A percentile compares a stretch with the other conserved stretches of the same genome.
Conservation (phyloP, 495 filamentous ascomycete genomes). For the Tetracladium setigerum region DNA sequence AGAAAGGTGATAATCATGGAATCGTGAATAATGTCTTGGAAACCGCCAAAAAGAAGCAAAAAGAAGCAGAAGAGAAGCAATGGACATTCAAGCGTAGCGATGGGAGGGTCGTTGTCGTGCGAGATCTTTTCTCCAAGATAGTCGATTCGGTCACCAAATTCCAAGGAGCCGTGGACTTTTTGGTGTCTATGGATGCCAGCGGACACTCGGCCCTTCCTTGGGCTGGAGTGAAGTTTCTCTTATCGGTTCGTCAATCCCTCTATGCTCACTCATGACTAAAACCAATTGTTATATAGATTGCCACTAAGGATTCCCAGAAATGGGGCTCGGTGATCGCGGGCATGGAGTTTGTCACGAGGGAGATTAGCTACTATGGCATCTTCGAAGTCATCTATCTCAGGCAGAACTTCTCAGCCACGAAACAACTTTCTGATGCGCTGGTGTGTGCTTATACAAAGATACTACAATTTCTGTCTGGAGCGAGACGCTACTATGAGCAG, state of each 20-base stretch:
- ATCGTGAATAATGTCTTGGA: conserved; percentile 6
- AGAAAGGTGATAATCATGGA: conserved; percentile 4
- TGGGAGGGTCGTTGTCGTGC: conserved; percentile 25
- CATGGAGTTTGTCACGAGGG: conserved; percentile 7
- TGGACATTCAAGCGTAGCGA: conserved; percentile 20
- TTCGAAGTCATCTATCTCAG: conserved; percentile 18
- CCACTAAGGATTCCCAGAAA: conserved; percentile 13
- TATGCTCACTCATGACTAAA: neutral
- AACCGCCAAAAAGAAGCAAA: conserved; percentile 7
- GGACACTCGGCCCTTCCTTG: conserved; percentile 34
- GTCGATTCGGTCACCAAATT: conserved; percentile 30
- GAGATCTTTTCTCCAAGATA: conserved; percentile 32
- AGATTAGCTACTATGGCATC: conserved; percentile 17
- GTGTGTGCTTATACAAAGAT: conserved; percentile 8
- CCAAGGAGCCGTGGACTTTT: conserved; percentile 29
- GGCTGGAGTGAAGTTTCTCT: conserved; percentile 33
- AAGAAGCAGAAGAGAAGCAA: conserved; percentile 11
- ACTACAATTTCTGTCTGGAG: conserved; percentile 7
- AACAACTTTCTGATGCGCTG: conserved; percentile 6
- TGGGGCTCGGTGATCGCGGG: conserved; percentile 12
- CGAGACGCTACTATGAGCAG: conserved; percentile 9
- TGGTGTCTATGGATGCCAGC: conserved; percentile 32
- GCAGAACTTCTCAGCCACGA: conserved; percentile 4
- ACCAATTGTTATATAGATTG: conserved; percentile 9
- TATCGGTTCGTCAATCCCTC: conserved; percentile 21